Percentiles rank a stretch among this genome's conserved stretches.
phyloP scores from a whole-genome alignment of 805 yeast genomes.

The Osmozyma mogii region DNA sequence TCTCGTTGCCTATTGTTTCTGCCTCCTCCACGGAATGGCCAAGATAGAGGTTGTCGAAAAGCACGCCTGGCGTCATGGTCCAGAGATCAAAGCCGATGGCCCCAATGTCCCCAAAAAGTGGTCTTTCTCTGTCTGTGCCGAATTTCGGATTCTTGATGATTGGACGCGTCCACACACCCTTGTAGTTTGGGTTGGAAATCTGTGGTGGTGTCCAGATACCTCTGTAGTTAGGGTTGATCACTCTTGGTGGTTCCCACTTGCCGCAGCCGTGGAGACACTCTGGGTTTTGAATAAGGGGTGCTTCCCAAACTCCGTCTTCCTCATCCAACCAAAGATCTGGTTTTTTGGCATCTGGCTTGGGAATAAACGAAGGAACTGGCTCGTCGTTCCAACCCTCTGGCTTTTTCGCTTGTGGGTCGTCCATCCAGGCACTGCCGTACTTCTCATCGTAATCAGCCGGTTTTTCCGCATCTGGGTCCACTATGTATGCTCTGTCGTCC shows the following conservation, averaged over 20 bases:
- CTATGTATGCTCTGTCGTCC: constrained; percentile 63
- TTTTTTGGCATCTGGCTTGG: constrained; percentile 57
- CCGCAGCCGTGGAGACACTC: constrained; percentile 77
- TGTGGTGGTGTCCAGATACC: constrained; percentile 75
- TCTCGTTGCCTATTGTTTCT: constrained; percentile 70
- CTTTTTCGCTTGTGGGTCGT: constrained; percentile 57
- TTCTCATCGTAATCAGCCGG: constrained; percentile 84
- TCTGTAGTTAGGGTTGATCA: constrained; percentile 61
- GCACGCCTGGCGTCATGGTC: constrained; percentile 69
- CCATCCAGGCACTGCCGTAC: constrained; percentile 48
- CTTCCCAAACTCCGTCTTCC: constrained; percentile 80
- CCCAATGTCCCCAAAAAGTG: constrained; percentile 61
- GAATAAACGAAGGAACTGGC: constrained; percentile 44
- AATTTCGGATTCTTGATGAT: constrained; percentile 62
- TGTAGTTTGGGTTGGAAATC: constrained; percentile 65
- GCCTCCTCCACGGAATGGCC: constrained; percentile 85
- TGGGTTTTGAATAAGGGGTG: constrained; percentile 68
- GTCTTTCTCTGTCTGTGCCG: constrained; percentile 47
- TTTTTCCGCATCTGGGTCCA: constrained; percentile 61
- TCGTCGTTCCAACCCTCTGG: constrained; percentile 78
- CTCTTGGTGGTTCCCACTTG: constrained; percentile 60
- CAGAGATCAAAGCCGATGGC: constrained; percentile 85
- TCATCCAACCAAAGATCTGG: constrained; percentile 87
- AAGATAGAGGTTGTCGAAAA: constrained; percentile 77
- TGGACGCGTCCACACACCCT: constrained; percentile 73